These are phyloP conservation scores for Phytophthora cactorum DNA, from an alignment of 352 stramenopile genomes.

Conservation along the genomic window DNA sequence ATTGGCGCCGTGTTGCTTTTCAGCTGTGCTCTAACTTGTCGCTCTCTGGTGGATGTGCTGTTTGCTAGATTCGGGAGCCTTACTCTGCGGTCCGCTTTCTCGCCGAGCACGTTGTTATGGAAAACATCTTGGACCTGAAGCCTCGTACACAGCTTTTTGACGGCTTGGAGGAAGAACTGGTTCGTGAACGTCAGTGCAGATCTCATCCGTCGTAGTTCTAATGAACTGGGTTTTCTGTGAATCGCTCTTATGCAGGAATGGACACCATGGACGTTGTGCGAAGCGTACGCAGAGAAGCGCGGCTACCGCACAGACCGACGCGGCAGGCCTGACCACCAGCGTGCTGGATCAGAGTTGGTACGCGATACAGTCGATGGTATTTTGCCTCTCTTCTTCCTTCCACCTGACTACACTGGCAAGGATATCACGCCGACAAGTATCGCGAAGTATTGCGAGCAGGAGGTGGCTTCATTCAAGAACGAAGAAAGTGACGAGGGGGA, in stretches of 20 bases:
- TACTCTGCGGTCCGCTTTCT: conserved; percentile 90
- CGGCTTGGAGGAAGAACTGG: conserved; percentile 76
- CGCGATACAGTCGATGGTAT: conserved; percentile 85
- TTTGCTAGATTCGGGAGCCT: conserved; percentile 80
- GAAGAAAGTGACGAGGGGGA: conserved; percentile 27
- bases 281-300: conserved; percentile 86
- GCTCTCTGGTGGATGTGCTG: not conserved
- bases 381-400: conserved; percentile 82
- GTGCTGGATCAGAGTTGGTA: conserved; percentile 80
- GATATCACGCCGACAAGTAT: conserved; percentile 50
- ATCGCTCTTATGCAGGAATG: conserved; percentile 55
- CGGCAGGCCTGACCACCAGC: conserved; percentile 82
- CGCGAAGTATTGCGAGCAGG: conserved; percentile 37
- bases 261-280: conserved; percentile 83
- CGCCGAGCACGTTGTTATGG: conserved; percentile 74
- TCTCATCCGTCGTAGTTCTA: conserved; percentile 1
- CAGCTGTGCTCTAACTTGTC: conserved; percentile 5
- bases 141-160: conserved; percentile 78
- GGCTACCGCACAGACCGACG: conserved; percentile 82
- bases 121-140: conserved; percentile 77
- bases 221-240: not conserved
- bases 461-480: conserved; percentile 22
- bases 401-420: conserved; percentile 72
- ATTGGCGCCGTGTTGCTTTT: not conserved
- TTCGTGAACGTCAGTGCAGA: conserved; percentile 22